These are phyloP conservation scores for Eleusine indica DNA, from an alignment of 176 grass and related monocot genomes.

Conservation along the genomic window DNA sequence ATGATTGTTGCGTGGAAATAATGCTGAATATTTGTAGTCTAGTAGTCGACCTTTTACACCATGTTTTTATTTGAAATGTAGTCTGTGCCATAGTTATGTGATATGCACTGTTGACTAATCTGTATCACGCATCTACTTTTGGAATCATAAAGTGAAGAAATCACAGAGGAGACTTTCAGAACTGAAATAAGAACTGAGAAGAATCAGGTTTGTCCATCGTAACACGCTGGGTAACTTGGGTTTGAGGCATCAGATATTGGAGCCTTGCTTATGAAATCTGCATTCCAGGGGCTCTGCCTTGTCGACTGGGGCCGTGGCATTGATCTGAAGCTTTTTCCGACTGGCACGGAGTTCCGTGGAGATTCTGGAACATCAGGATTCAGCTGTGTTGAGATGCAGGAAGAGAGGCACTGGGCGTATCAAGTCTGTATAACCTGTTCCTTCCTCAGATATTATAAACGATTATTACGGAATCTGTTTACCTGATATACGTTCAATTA, in stretches of 20 bases:
- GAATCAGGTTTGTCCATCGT: slow-evolving; percentile 55
- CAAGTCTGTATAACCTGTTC: slow-evolving; percentile 45
- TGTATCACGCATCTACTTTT: slow-evolving; percentile 30
- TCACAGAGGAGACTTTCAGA: slow-evolving; percentile 70
- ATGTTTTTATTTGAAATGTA: not conserved
- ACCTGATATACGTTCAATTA: not conserved
- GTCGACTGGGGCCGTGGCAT: slow-evolving; percentile 94
- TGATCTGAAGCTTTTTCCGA: slow-evolving; percentile 71
- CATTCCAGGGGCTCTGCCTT: slow-evolving; percentile 85
- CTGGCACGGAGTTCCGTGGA: slow-evolving; percentile 53
- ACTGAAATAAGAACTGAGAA: slow-evolving; percentile 60
- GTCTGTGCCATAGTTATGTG: slow-evolving; percentile 21
- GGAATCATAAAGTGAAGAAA: slow-evolving; percentile 51
- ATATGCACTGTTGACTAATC: slow-evolving; percentile 9
- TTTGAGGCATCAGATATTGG: not conserved
- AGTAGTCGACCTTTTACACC: not conserved
- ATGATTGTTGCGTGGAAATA: slow-evolving; percentile 2
- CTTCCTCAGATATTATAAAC: not conserved
- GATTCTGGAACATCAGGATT: slow-evolving; percentile 85
- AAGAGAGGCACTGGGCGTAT: slow-evolving; percentile 70
- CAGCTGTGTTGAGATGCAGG: slow-evolving; percentile 85
- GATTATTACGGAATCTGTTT: not conserved
- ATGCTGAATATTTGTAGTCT: not conserved
- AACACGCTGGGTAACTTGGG: slow-evolving; percentile 1
- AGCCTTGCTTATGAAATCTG: slow-evolving; percentile 11